Conservation (phyloP, 331 rosid genomes). For the Quercus phellos region DNA sequence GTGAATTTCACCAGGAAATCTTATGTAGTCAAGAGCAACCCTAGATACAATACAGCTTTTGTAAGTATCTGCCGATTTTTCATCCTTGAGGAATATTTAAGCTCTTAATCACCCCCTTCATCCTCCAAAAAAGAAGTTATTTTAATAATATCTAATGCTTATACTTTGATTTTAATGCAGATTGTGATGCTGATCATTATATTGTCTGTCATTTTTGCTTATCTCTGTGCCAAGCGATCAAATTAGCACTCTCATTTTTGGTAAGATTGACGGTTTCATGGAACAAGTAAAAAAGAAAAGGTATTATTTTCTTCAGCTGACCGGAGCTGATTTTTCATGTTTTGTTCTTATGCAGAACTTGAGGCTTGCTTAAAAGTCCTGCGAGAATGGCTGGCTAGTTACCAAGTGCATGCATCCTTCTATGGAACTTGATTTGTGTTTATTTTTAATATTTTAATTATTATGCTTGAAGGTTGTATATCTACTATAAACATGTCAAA, state of each 20-base stretch:
- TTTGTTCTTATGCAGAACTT: constrained; percentile 1
- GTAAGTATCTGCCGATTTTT: constrained; percentile 33
- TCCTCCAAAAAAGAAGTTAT: background rate
- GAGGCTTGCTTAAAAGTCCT: constrained; percentile 5
- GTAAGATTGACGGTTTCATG: background rate
- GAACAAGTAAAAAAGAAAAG: background rate
- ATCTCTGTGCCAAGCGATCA: constrained; percentile 45
- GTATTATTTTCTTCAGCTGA: background rate
- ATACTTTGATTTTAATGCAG: constrained; percentile 40
- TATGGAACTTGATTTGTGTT: constrained; percentile 3
- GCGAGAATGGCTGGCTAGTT: constrained; percentile 6
- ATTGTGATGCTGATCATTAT: constrained; percentile 49
- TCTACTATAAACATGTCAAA: background rate
- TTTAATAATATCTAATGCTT: constrained; percentile 16
- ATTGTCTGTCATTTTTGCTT: constrained; percentile 57
- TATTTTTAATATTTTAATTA: background rate
- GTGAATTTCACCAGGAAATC: constrained; percentile 53
- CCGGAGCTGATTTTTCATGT: background rate
- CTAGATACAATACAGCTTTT: constrained; percentile 46
- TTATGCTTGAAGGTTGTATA: constrained; percentile 7
- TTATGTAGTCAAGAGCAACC: constrained; percentile 35
- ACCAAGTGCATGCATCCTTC: background rate
- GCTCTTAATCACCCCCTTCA: background rate
- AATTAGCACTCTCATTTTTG: constrained; percentile 29
- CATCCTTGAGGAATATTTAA: background rate